These are phyloP conservation scores for Dalbergia cultrata DNA, from an alignment of 306 rosid species.

Conservation along the genomic window DNA sequence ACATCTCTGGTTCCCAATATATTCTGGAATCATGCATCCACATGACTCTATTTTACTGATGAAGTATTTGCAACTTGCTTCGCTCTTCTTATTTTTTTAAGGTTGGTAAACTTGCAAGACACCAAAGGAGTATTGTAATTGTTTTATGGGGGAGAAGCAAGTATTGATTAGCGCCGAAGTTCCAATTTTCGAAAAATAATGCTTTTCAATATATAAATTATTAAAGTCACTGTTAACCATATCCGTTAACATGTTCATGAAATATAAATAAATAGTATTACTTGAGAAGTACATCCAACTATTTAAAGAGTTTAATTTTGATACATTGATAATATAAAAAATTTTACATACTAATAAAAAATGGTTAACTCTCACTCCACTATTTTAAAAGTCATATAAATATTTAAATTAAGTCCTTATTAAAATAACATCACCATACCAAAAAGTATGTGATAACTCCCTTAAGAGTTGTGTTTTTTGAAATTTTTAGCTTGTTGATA, in stretches of 20 bases:
- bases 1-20: neutral
- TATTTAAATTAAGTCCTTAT: too few species aligned
- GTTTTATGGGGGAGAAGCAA: constrained; percentile 23
- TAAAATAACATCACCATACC: too few species aligned
- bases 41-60: constrained; percentile 19
- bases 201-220: neutral
- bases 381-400: too few species aligned
- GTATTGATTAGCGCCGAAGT: neutral
- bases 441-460: too few species aligned
- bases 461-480: too few species aligned
- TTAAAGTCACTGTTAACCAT: neutral
- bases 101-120: neutral
- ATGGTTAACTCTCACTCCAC: too few species aligned
- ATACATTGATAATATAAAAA: too few species aligned
- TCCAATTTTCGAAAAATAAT: neutral
- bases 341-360: too few species aligned
- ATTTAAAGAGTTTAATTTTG: too few species aligned
- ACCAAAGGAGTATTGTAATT: neutral
- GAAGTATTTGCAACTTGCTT: constrained; percentile 40
- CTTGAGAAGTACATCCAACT: too few species aligned
- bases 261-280: too few species aligned
- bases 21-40: constrained; percentile 29
- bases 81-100: neutral
- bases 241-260: neutral
- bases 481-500: too few species aligned